phyloP scores from a whole-genome alignment of 2,329 filamentous ascomycete genomes.

The Davidsoniella neocaledoniae region DNA sequence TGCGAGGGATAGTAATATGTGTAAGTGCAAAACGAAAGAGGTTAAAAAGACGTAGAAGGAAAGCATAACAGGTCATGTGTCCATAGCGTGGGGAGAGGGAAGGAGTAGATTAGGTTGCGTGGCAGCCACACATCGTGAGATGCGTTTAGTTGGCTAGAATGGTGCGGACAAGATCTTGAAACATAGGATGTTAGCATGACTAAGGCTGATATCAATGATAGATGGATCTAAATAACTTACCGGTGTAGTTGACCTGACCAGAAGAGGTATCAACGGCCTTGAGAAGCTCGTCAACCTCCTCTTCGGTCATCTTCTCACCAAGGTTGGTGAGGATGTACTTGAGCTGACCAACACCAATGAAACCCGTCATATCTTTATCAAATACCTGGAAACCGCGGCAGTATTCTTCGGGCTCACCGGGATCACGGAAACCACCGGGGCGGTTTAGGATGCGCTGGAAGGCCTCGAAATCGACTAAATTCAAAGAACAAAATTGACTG shows the following conservation, averaged over 20 bases:
- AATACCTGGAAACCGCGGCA: constrained; percentile 98
- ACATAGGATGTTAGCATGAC: not conserved
- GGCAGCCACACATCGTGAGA: not conserved
- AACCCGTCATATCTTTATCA: constrained; percentile 96
- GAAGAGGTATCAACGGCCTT: constrained; percentile 95
- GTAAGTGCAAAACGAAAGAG: not conserved
- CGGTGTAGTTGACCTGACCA: constrained; percentile 94
- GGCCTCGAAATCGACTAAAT: constrained; percentile 84
- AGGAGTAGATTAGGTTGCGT: not conserved
- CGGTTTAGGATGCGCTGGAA: constrained; percentile 96
- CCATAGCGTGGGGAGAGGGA: constrained; percentile 1
- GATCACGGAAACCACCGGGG: constrained; percentile 93
- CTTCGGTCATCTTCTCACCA: constrained; percentile 98
- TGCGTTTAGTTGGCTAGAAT: constrained; percentile 60
- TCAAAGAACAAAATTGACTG: not conserved
- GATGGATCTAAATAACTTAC: constrained; percentile 32
- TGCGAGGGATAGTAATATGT: not conserved
- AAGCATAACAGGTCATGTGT: constrained; percentile 12
- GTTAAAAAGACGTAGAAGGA: constrained; percentile 2
- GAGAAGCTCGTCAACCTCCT: constrained; percentile 95
- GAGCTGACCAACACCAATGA: constrained; percentile 93
- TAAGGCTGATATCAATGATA: not conserved
- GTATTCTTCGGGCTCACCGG: constrained; percentile 95
- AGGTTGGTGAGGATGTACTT: constrained; percentile 96
- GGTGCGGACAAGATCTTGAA: constrained; percentile 64